These are phyloP conservation scores for Hansenula anomala DNA, from an alignment of 1,139 yeast genomes.

Conservation along the genomic window DNA sequence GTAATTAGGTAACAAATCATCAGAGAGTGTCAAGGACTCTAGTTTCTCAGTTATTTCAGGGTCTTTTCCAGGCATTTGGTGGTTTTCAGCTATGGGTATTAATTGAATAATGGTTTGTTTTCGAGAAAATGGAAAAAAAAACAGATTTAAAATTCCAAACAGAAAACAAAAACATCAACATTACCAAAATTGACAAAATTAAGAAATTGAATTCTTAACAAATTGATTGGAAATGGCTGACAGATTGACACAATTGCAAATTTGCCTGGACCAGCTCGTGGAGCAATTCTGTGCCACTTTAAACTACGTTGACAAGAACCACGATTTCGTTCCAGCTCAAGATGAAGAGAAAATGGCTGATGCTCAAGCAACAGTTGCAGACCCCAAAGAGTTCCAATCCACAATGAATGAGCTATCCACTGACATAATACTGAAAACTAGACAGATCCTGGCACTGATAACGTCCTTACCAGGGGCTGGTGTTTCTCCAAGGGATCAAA, in stretches of 20 bases:
- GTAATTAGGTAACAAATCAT: conserved; percentile 15
- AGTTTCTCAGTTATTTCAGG: neutral
- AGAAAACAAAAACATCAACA: neutral
- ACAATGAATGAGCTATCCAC: conserved; percentile 72
- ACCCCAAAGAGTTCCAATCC: conserved; percentile 35
- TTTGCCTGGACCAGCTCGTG: conserved; percentile 85
- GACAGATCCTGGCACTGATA: conserved; percentile 82
- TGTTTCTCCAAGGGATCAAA: conserved; percentile 71
- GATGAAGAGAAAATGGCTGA: conserved; percentile 50
- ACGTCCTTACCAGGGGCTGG: conserved; percentile 94
- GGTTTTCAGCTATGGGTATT: neutral
- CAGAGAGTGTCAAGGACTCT: conserved; percentile 6
- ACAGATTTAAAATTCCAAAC: neutral
- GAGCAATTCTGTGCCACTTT: conserved; percentile 91
- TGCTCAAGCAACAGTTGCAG: conserved; percentile 35
- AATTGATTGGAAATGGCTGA: conserved; percentile 53
- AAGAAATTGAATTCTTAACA: neutral
- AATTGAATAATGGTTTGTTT: no score
- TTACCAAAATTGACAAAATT: neutral
- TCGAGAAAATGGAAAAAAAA: neutral
- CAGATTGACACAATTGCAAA: conserved; percentile 85
- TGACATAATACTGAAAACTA: conserved; percentile 77
- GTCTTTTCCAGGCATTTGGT: no score
- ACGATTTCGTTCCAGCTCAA: conserved; percentile 49
- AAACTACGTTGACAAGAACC: conserved; percentile 75